Base-by-base conservation (phyloP, 768 basidiomycete species). In the Mycena metata region DNA sequence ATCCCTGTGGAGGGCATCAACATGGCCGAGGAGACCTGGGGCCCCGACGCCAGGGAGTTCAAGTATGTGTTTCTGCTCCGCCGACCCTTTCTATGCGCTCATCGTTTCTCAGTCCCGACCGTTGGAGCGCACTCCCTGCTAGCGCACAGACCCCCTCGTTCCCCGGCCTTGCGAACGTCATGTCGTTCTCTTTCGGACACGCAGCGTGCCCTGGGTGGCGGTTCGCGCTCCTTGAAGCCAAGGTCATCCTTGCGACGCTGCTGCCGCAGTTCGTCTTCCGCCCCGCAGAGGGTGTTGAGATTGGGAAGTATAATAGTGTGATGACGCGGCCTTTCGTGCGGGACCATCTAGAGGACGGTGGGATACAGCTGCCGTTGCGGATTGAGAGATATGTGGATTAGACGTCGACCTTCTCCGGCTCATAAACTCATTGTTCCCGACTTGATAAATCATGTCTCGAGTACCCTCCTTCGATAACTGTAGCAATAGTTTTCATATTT, bases 1-100 rank as follows among this genome's bases (percentile, higher is more conserved):
- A 83, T 89, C 43, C 87, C 88, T 2, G 82, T 88, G 45, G 88
- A 89, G 73, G 88, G 86, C 2, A 74, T 88, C 36, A 89, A 86
- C 71, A 75, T 83, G 56, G 78, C 80, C 47, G 81, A 84, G 67
- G 84, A 85, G 33, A 79, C 88, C 23, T 90, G 88, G 87, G 89
- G 89, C 0, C 68, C 76, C 46, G 87, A 89, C 74, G 86, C 87
- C 1, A 72, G 73, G 55, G 75, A 79, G 66, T 90, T 89, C 80
- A 86, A 85, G 88, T 89, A 72, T 65, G 86, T 78, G 49, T 47
- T 4, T 39, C 15, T 57, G 8, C 26, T 23, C 51, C 16, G 47
- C 24, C 10, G 5, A n/a, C 54, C 56, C 17, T 9, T 56, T 56
- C 13, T 36, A 64, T 36, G 46, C 21, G 63, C 42, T 61, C 67